Evolutionary conservation across 352 stramenopile species (phyloP).

Genomic region (Phytophthora quininea): DNA sequence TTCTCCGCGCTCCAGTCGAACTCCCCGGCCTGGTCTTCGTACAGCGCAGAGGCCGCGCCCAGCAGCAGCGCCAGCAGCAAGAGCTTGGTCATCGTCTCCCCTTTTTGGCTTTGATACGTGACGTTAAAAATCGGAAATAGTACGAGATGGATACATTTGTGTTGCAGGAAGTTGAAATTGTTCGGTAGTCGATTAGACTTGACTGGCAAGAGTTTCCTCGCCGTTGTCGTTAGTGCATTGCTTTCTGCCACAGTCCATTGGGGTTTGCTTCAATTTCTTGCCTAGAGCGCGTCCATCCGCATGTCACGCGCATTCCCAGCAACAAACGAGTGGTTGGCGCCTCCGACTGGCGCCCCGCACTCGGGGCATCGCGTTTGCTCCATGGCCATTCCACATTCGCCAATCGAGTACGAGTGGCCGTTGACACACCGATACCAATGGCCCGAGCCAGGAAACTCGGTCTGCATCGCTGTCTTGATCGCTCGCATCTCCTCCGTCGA

Average conservation of each 20-base stretch:
- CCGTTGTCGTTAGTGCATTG: no score
- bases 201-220: no score
- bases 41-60: conserved; percentile 44
- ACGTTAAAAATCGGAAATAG: no score
- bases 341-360: conserved; percentile 70
- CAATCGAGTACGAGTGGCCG: conserved; percentile 86
- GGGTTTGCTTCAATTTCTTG: background rate
- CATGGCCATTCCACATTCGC: conserved; percentile 84
- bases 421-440: conserved; percentile 84
- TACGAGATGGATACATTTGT: background rate
- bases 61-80: conserved; percentile 29
- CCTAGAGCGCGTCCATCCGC: conserved; percentile 26
- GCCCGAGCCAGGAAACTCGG: conserved; percentile 33
- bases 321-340: conserved; percentile 40
- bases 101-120: background rate
- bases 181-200: background rate
- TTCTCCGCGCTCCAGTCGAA: conserved; percentile 82
- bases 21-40: conserved; percentile 77
- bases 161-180: background rate
- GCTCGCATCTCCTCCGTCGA: conserved; percentile 31
- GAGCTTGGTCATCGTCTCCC: conserved; percentile 24
- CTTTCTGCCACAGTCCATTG: no score
- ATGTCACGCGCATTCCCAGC: conserved; percentile 15
- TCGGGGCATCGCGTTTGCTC: conserved; percentile 64
- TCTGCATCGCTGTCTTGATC: conserved; percentile 43